Evolutionary conservation across 2,329 filamentous ascomycete genomes (phyloP), one percentile per base, ranked within the genome.

Genomic region (Amauroascus verrucosus): DNA sequence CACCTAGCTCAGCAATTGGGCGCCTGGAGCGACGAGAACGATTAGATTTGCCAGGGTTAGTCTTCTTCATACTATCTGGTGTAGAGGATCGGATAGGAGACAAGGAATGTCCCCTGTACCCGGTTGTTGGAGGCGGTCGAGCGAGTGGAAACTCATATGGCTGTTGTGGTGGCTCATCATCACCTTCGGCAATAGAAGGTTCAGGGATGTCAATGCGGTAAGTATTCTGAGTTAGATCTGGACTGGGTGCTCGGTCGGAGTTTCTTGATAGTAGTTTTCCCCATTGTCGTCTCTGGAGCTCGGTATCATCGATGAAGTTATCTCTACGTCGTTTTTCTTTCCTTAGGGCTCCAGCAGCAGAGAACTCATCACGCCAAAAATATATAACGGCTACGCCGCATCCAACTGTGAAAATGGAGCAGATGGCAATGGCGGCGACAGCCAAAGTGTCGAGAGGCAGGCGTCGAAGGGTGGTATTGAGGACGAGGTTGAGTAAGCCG

Each of bases 211-310:
- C 60, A 41, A 66, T 62, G 22, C 57, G 53, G 48, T 64, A 66
- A n/a, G 63, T 66, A 45, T 59, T 63, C 45, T 62, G 61, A 7
- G 57, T 50, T 3, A 60, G 54, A n/a, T 64, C 62, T 2, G 62
- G 59, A 6, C 58, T 61, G 6, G 63, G 60, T 4, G 64, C 64
- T 14, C 62, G 58, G 5, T 58, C 56, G 6, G 61, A 58, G 6
- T 64, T 61, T 28, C 64, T 62, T 20, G 71, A 54, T 16, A 72
- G 59, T 11, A 68, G 62, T 32, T 66, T 64, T 24, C 71, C 58
- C 49, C 72, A 67, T 33, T 65, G 66, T 32, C 70, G 67, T 51
- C 71, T 67, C 60, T 68, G 64, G 49, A 72, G 68, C 48, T 72
- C 69, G 20, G 67, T 65, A 2, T 63, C 67, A 38, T 68, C 53